Conservation (phyloP, 139 green algal genomes). For the Trebouxia sp. region DNA sequence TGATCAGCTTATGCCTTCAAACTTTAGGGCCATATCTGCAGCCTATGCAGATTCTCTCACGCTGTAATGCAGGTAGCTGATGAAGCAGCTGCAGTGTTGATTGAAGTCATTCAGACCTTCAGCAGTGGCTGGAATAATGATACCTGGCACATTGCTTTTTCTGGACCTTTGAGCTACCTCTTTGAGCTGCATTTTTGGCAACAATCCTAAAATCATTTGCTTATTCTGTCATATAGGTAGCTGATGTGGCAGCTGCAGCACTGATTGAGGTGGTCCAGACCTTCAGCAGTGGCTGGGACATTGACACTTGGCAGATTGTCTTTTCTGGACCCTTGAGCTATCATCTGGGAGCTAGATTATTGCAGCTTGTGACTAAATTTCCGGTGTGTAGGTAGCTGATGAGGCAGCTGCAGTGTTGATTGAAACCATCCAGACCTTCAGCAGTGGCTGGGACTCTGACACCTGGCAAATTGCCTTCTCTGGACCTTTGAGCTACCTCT, state of each 20-base stretch:
- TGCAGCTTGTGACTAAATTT: too few species aligned
- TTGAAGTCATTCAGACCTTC: conserved; percentile 44
- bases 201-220: too few species aligned
- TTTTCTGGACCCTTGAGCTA: conserved; percentile 18
- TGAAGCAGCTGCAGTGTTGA: conserved; percentile 40
- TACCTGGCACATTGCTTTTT: conserved; percentile 42
- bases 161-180: conserved; percentile 27
- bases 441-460: conserved; percentile 39
- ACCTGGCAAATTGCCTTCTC: conserved; percentile 42
- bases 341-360: too few species aligned
- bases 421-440: conserved; percentile 38
- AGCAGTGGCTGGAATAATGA: conserved; percentile 40
- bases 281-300: conserved; percentile 46
- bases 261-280: conserved; percentile 43
- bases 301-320: conserved; percentile 41
- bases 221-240: conserved; percentile 35
- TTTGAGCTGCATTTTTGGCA: conserved; percentile 18
- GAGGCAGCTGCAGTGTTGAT: conserved; percentile 46
- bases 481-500: conserved; percentile 28
- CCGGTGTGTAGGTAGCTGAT: conserved; percentile 37
- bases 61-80: conserved; percentile 41
- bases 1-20: neutral
- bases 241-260: conserved; percentile 40
- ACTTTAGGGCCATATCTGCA: too few species aligned
- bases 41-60: too few species aligned